Evolutionary conservation across 257 asterid genomes (phyloP), one percentile per base, ranked within the genome.

Genomic region (Anisodus tanguticus): DNA sequence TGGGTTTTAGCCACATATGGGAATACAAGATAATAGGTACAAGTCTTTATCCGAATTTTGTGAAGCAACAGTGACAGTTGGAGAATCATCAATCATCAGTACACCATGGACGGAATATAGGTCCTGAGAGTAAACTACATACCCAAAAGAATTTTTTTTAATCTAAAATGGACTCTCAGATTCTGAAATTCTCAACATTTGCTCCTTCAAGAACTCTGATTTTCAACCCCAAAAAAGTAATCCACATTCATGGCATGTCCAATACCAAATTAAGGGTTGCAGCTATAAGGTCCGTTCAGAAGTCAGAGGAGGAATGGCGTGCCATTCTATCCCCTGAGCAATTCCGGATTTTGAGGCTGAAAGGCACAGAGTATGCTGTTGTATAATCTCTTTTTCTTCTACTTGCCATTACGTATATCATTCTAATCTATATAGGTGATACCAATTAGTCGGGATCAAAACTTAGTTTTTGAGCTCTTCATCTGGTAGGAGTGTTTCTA

Each of bases 261-360:
- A 80, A 82, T 6, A 9, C 87, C 66, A 84, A 63, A 43, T 66
- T 47, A 15, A 82, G 92, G 55, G 82, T 92, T 77, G 87, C 89
- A 59, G 90, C 95, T 84, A 93, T 94, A 97, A 90, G 8, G 39
- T 87, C 98, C 9, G 92, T 86, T 84, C 94, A 90, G 76, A 96
- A 92, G 82, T 90, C 99, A 15, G 98, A 96, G 84, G 97, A 94
- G 79, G 99, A 94, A 85, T 96, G 99, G 98, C 95, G 94, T 81
- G 98, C 98, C 41, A 9, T 96, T 88, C 93, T 96, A 51, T 93
- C 35, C 99, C 98, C 98, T 0, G 98, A 96, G 81, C 99, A 96
- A 82, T 96, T 96, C 70, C 91, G 86, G 72, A 92, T 94, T 88
- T 90, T 96, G 8, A 87, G 99, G 88, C 92, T 86, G 84, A 96